Percentiles rank a stretch among this genome's conserved stretches.
Conservation (phyloP, 768 basidiomycete genomes). For the Panaeolus papilionaceus region DNA sequence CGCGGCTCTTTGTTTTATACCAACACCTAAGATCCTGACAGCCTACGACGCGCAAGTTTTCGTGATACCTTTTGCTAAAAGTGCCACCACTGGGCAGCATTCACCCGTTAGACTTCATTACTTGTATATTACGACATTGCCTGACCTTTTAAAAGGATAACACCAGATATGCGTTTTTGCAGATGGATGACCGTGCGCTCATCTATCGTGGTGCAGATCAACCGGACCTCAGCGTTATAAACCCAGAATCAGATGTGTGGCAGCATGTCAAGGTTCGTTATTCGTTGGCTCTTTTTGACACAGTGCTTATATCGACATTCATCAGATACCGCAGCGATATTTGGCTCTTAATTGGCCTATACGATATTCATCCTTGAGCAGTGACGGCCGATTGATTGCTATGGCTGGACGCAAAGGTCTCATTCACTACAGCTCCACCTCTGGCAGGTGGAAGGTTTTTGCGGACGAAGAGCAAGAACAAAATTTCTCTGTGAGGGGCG, state of each 20-base stretch:
- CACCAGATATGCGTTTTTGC: slow-evolving; percentile 93
- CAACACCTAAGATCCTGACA: slow-evolving; percentile 31
- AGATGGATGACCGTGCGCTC: slow-evolving; percentile 92
- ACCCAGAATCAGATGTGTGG: slow-evolving; percentile 98
- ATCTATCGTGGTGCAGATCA: slow-evolving; percentile 97
- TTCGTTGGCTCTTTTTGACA: neutral
- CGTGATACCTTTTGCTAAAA: slow-evolving; percentile 92
- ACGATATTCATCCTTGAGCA: slow-evolving; percentile 88
- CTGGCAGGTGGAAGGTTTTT: slow-evolving; percentile 96
- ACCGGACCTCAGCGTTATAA: slow-evolving; percentile 97
- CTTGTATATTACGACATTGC: neutral
- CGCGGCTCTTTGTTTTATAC: neutral
- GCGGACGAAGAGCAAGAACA: slow-evolving; percentile 83
- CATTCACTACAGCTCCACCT: slow-evolving; percentile 92
- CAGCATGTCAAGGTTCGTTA: slow-evolving; percentile 85
- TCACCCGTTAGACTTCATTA: slow-evolving; percentile 67
- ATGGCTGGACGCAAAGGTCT: slow-evolving; percentile 91
- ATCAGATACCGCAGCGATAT: slow-evolving; percentile 87
- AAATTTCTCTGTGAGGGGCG: slow-evolving; percentile 87
- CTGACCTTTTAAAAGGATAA: slow-evolving; percentile 69
- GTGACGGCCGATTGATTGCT: slow-evolving; percentile 90
- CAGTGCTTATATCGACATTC: slow-evolving; percentile 1
- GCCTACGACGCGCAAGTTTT: slow-evolving; percentile 77
- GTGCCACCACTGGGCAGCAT: slow-evolving; percentile 90
- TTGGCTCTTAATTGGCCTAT: slow-evolving; percentile 94